Conservation (phyloP, 2,329 filamentous ascomycete genomes). For the Colletotrichum scovillei region DNA sequence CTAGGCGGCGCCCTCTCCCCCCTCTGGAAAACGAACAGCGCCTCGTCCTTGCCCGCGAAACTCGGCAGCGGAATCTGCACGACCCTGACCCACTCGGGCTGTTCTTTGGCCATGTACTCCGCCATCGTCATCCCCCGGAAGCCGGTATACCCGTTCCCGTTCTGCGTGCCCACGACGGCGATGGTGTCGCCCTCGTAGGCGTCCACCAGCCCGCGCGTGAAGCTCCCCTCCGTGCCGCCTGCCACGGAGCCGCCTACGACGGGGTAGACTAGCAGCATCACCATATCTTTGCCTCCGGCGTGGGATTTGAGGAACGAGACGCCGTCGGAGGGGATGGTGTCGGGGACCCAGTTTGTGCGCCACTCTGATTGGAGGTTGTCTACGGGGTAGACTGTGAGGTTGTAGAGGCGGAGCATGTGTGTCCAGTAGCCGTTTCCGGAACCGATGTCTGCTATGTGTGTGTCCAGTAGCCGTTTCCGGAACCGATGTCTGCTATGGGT, state of each 20-base stretch:
- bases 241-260: conserved; percentile 74
- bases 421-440: conserved; percentile 83
- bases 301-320: conserved; percentile 65
- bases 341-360: conserved; percentile 75
- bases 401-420: conserved; percentile 73
- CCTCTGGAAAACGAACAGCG: conserved; percentile 73
- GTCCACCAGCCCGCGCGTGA: conserved; percentile 71
- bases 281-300: conserved; percentile 61
- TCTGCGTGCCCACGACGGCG: conserved; percentile 81
- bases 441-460: conserved; percentile 75
- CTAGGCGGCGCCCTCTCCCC: conserved; percentile 50
- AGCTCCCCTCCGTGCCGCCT: conserved; percentile 71
- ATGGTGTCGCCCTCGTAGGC: conserved; percentile 73
- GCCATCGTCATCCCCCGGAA: conserved; percentile 74
- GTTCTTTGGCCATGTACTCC: conserved; percentile 71
- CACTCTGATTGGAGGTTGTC: conserved; percentile 77
- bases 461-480: conserved; percentile 81
- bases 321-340: conserved; percentile 73
- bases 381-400: conserved; percentile 66
- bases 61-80: conserved; percentile 77
- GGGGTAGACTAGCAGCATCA: conserved; percentile 79
- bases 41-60: conserved; percentile 83
- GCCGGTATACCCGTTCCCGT: conserved; percentile 78
- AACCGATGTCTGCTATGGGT: conserved; percentile 73
- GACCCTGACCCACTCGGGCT: conserved; percentile 67